Conservation (phyloP, 129 eudicot species). For the Helianthus tuberosus region DNA sequence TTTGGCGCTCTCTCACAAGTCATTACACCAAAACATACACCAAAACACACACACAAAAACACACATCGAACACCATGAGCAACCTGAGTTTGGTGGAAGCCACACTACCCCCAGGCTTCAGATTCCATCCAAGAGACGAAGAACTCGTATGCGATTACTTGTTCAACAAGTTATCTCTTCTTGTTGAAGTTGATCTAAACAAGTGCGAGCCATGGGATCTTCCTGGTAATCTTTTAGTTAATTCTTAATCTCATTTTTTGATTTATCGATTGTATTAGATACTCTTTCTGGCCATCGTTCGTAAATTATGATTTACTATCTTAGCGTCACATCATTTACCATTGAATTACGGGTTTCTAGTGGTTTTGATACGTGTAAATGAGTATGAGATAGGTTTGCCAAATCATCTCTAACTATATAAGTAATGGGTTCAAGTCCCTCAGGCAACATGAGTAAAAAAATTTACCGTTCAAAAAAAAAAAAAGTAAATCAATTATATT, state of each 20-base stretch:
- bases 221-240: slow-evolving; percentile 51
- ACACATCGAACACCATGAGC: slow-evolving; percentile 38
- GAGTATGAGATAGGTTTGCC: too few relatives aligned
- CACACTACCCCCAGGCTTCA: slow-evolving; percentile 86
- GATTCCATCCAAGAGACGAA: slow-evolving; percentile 87
- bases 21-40: background rate
- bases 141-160: slow-evolving; percentile 85
- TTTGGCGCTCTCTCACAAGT: slow-evolving; percentile 29
- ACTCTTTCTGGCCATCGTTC: background rate
- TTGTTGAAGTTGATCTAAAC: slow-evolving; percentile 77
- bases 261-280: background rate
- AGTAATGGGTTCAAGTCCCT: too few relatives aligned
- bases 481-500: too few relatives aligned
- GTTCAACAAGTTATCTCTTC: slow-evolving; percentile 56
- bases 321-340: too few relatives aligned
- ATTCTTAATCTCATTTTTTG: background rate
- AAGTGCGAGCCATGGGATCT: slow-evolving; percentile 96
- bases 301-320: too few relatives aligned
- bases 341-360: too few relatives aligned
- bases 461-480: too few relatives aligned
- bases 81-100: slow-evolving; percentile 81
- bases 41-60: background rate
- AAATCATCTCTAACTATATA: too few relatives aligned
- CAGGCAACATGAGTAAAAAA: too few relatives aligned
- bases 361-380: too few relatives aligned